phyloP scores from a whole-genome alignment of 768 basidiomycete species.

The Podaxis rugospora region DNA sequence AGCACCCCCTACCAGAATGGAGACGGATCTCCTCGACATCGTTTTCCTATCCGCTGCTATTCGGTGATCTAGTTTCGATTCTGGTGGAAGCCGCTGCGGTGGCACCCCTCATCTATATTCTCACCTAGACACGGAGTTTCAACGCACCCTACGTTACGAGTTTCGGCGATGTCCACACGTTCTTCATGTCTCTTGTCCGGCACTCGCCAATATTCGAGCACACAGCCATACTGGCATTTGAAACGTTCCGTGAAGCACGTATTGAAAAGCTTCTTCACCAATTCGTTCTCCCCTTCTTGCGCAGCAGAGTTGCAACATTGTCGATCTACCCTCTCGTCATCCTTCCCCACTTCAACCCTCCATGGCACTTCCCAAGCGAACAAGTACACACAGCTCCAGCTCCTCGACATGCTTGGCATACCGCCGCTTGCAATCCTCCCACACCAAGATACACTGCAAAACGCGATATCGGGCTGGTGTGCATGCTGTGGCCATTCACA shows the following conservation, averaged over 20 bases:
- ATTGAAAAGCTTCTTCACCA: conserved; percentile 85
- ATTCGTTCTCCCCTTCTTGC: conserved; percentile 89
- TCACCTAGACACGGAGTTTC: conserved; percentile 66
- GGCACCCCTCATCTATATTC: conserved; percentile 77
- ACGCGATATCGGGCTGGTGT: conserved; percentile 87
- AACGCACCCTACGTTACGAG: conserved; percentile 37
- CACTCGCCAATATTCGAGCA: conserved; percentile 88
- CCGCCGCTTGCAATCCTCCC: conserved; percentile 77
- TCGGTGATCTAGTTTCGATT: conserved; percentile 86
- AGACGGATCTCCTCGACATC: conserved; percentile 80
- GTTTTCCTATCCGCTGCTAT: conserved; percentile 82
- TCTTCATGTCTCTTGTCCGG: conserved; percentile 89
- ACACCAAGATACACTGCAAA: conserved; percentile 82
- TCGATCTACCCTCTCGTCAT: conserved; percentile 63
- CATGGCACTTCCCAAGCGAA: conserved; percentile 33
- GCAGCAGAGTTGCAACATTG: conserved; percentile 87
- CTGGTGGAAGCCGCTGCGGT: conserved; percentile 89
- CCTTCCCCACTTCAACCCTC: conserved; percentile 50
- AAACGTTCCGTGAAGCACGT: conserved; percentile 75
- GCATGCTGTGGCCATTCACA: conserved; percentile 84
- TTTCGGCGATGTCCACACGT: conserved; percentile 84
- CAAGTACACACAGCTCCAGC: conserved; percentile 80
- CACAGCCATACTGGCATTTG: conserved; percentile 74
- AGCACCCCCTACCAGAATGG: too few species aligned
- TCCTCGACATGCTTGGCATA: conserved; percentile 71